Percentiles rank a stretch among this genome's conserved stretches.
phyloP scores from a whole-genome alignment of 352 stramenopile species.

The Phytopythium aichiense region DNA sequence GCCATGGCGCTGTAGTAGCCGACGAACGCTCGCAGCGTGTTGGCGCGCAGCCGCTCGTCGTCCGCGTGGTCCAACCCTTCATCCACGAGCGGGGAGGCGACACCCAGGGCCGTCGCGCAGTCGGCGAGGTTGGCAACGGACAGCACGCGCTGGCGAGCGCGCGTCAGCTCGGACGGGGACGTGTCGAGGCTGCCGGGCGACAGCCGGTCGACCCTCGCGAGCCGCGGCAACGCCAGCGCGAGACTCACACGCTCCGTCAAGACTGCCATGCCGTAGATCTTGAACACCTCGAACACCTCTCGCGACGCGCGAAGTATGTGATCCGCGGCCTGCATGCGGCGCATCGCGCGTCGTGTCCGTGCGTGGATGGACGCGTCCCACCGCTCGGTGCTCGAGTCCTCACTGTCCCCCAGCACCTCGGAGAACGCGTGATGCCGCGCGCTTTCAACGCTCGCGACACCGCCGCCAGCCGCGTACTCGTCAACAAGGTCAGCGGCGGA shows the following conservation, averaged over 20 bases:
- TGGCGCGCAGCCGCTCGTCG: conserved; percentile 41
- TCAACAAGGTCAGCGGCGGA: conserved; percentile 35
- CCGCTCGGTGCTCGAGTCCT: not conserved
- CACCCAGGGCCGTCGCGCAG: conserved; percentile 33
- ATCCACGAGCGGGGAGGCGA: conserved; percentile 15
- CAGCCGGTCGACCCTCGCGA: conserved; percentile 16
- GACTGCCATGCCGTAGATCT: conserved; percentile 78
- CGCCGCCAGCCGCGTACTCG: conserved; percentile 17
- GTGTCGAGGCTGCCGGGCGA: conserved; percentile 4
- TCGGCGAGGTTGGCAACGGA: conserved; percentile 53
- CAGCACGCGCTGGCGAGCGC: conserved; percentile 48
- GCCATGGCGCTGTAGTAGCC: conserved; percentile 63
- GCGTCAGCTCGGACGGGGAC: conserved; percentile 51
- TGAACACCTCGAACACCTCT: conserved; percentile 81
- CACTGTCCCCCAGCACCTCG: not conserved
- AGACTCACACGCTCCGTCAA: conserved; percentile 66
- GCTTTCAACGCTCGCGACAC: not conserved
- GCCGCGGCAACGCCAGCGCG: conserved; percentile 27
- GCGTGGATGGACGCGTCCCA: conserved; percentile 7
- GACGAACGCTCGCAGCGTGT: conserved; percentile 66
- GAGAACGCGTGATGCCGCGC: conserved; percentile 32
- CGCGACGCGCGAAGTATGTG: conserved; percentile 54
- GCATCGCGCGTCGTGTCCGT: not conserved
- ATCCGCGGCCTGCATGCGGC: conserved; percentile 4
- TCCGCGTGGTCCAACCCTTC: conserved; percentile 8